Conservation (phyloP, 495 filamentous ascomycete species). For the Aspergillus diversus region DNA sequence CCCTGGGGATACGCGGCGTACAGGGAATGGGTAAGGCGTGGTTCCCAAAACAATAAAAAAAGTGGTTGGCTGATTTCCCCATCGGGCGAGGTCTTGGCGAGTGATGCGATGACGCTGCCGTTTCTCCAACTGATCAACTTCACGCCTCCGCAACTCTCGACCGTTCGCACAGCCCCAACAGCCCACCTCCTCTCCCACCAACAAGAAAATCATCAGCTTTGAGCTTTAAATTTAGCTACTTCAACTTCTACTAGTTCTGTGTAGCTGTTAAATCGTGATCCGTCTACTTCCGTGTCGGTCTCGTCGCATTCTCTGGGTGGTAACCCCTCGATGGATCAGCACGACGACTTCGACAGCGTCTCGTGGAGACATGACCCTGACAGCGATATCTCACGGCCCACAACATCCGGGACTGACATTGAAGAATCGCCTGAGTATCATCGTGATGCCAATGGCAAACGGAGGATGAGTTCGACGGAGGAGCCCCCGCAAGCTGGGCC, state of each 20-base stretch:
- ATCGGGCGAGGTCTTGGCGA: constrained; percentile 21
- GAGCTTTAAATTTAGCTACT: not conserved
- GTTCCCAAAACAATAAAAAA: not conserved
- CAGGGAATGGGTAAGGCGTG: not conserved
- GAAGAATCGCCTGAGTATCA: constrained; percentile 37
- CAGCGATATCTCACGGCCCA: constrained; percentile 53
- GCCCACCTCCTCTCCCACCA: constrained; percentile 1
- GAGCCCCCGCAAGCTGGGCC: constrained; percentile 56
- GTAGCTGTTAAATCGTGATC: not conserved
- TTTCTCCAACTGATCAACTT: constrained; percentile 24
- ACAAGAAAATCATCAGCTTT: constrained; percentile 8
- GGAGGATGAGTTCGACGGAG: constrained; percentile 51
- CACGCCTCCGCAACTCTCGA: constrained; percentile 23
- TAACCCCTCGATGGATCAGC: constrained; percentile 49
- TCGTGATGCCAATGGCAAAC: constrained; percentile 56
- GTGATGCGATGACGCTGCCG: constrained; percentile 24
- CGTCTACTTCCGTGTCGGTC: not conserved
- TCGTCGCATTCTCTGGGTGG: constrained; percentile 7
- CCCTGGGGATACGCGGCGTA: not conserved
- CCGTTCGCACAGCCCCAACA: constrained; percentile 9
- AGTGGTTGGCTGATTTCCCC: not conserved
- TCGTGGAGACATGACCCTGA: constrained; percentile 60
- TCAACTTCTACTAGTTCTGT: not conserved
- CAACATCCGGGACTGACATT: constrained; percentile 47
- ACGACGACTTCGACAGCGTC: constrained; percentile 63